phyloP scores from a whole-genome alignment of 805 yeast species.

The Candida krabiensis region DNA sequence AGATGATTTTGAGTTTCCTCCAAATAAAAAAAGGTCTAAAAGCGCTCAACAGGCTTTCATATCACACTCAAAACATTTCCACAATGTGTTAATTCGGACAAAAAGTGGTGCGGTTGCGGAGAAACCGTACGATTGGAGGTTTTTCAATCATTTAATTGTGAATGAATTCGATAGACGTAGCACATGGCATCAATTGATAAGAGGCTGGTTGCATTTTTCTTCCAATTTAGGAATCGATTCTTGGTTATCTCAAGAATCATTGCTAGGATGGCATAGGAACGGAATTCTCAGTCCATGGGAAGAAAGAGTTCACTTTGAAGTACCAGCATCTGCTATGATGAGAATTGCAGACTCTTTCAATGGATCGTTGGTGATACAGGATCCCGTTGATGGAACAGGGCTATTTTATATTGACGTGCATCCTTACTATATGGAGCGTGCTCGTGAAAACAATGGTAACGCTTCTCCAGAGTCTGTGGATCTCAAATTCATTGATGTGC shows the following conservation, averaged over 20 bases:
- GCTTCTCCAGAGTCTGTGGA: constrained; percentile 45
- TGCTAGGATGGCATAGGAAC: constrained; percentile 51
- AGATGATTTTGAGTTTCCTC: constrained; percentile 28
- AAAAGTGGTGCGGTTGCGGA: constrained; percentile 31
- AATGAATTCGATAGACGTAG: constrained; percentile 41
- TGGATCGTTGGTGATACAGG: constrained; percentile 43
- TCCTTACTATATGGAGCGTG: constrained; percentile 50
- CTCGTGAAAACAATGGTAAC: constrained; percentile 45
- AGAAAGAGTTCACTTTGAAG: constrained; percentile 47
- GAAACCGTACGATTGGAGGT: constrained; percentile 64
- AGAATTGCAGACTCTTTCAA: constrained; percentile 48
- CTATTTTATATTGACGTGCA: constrained; percentile 46
- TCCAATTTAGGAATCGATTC: constrained; percentile 41
- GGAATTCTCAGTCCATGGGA: constrained; percentile 57
- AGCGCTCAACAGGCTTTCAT: constrained; percentile 33
- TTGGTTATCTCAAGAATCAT: constrained; percentile 51
- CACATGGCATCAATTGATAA: constrained; percentile 43
- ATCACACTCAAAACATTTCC: constrained; percentile 32
- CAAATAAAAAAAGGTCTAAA: constrained; percentile 29
- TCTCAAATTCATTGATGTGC: constrained; percentile 59
- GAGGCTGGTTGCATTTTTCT: constrained; percentile 46
- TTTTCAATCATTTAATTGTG: constrained; percentile 47
- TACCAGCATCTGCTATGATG: constrained; percentile 48
- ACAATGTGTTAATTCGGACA: constrained; percentile 31
- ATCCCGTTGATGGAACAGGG: constrained; percentile 46